Conservation (phyloP, 495 filamentous ascomycete genomes). For the Rhizodiscina lignyota region DNA sequence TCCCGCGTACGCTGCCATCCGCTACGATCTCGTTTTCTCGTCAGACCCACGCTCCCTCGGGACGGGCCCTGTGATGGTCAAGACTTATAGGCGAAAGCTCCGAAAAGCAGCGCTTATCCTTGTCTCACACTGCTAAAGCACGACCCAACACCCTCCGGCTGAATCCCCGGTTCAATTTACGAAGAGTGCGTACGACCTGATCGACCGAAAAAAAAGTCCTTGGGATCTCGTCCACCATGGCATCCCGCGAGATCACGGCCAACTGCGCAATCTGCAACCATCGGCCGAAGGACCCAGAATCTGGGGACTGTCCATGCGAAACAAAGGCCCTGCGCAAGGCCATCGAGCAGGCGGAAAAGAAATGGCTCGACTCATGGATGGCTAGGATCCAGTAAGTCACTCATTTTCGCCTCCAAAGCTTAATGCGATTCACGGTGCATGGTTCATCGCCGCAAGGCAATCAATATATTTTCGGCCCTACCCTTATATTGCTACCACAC, state of each 20-base stretch:
- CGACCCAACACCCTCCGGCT: no score
- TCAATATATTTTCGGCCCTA: background rate
- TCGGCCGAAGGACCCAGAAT: conserved; percentile 31
- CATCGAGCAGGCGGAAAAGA: conserved; percentile 45
- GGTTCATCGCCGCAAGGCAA: background rate
- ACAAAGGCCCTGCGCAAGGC: conserved; percentile 48
- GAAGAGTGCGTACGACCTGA: no score
- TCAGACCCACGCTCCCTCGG: no score
- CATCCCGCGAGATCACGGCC: conserved; percentile 20
- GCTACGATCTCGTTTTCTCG: no score
- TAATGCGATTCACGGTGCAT: background rate
- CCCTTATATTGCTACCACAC: conserved; percentile 4
- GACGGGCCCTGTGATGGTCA: no score
- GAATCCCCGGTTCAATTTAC: no score
- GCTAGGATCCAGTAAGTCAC: conserved; percentile 37
- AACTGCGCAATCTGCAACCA: conserved; percentile 48
- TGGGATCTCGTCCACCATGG: no score
- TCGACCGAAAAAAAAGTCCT: no score
- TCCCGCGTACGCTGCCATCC: no score
- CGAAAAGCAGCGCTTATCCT: no score
- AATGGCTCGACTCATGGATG: conserved; percentile 44
- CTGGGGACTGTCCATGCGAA: conserved; percentile 46
- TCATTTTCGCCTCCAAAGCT: background rate
- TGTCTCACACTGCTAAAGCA: no score
- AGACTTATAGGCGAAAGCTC: no score